A percentile compares a stretch with the other conserved stretches of the same genome.
These are phyloP conservation scores for Penicillium silybi DNA, from an alignment of 495 filamentous ascomycete species.

Conservation along the genomic window DNA sequence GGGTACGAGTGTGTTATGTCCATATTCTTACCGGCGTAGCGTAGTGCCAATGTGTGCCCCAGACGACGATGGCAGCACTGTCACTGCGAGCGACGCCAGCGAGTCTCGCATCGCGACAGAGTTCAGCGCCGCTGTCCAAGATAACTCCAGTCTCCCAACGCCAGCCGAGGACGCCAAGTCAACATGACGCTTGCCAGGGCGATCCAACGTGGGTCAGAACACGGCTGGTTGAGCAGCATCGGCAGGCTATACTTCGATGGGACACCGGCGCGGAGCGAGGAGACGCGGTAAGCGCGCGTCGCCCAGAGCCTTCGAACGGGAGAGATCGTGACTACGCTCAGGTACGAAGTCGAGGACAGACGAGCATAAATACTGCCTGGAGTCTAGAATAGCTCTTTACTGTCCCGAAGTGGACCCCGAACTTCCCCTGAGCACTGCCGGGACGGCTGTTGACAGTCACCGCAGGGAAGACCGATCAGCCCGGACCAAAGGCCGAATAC, in stretches of 20 bases:
- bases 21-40: too few species aligned
- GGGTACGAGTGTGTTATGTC: too few species aligned
- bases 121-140: too few species aligned
- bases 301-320: conserved; percentile 6
- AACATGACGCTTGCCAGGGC: conserved; percentile 53
- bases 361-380: too few species aligned
- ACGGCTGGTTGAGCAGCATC: conserved; percentile 50
- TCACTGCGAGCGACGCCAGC: too few species aligned
- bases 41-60: too few species aligned
- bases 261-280: conserved; percentile 4
- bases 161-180: conserved; percentile 7
- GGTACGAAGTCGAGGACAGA: neutral
- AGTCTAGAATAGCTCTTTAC: neutral
- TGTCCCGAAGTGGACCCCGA: neutral
- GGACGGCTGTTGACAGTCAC: neutral
- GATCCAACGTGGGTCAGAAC: conserved; percentile 42
- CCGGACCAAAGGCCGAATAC: neutral
- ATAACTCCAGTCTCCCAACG: too few species aligned
- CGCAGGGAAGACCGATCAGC: conserved; percentile 8
- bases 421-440: neutral
- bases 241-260: conserved; percentile 12
- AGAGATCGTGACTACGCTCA: conserved; percentile 5
- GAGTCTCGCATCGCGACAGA: too few species aligned
- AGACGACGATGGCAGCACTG: too few species aligned
- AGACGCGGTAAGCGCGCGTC: conserved; percentile 9